Base-by-base conservation (phyloP, 2,329 filamentous ascomycete genomes). In the Ophiostoma australiae region DNA sequence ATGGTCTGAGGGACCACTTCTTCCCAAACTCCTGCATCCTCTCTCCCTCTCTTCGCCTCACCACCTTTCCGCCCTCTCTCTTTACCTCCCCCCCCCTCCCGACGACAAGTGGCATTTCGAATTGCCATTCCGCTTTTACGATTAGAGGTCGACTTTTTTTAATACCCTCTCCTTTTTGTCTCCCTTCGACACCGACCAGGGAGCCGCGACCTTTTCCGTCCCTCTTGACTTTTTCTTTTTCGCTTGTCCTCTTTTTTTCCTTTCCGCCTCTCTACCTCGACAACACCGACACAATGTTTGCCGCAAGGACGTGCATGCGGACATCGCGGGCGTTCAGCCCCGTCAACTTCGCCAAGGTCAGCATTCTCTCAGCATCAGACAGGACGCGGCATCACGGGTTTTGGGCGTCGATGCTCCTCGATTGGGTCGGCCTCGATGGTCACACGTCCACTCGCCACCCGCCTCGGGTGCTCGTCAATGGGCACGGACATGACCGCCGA, bases 281-380 rank as follows among this genome's bases (percentile, higher is more conserved):
- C 67, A 41, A 73, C 76, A 48, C 75, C 76, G 75, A 77, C 75
- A 75, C 75, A 74, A 97, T 98, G 94, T 90, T 97, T 88, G 91
- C 92, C 88, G 91, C 92, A 85, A 91, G 93, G 87, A 93, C 93
- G 84, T 89, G 89, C 84, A 85, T 96, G 87, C 93, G 93, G 86
- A 89, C 91, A 82, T 87, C 91, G 88, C 93, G 93, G 89, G 87
- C 90, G 80, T 87, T 93, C 86, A 91, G 90, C 85, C 86, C 89
- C 82, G 85, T 88, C 81, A 87, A 88, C 81, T 84, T 90, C 79
- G 85, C 89, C 80, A 92, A 90, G 90, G 93, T 92, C 33, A 70
- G 72, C 69, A 11, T 20, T 61, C n/a, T 39, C 17, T 33, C 4
- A 20, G 23, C 33, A 35, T 68, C 33, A 37, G 27, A n/a, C 20